These are phyloP conservation scores for Tinospora cordifolia DNA, from an alignment of 164 flowering plant genomes.

Conservation along the genomic window DNA sequence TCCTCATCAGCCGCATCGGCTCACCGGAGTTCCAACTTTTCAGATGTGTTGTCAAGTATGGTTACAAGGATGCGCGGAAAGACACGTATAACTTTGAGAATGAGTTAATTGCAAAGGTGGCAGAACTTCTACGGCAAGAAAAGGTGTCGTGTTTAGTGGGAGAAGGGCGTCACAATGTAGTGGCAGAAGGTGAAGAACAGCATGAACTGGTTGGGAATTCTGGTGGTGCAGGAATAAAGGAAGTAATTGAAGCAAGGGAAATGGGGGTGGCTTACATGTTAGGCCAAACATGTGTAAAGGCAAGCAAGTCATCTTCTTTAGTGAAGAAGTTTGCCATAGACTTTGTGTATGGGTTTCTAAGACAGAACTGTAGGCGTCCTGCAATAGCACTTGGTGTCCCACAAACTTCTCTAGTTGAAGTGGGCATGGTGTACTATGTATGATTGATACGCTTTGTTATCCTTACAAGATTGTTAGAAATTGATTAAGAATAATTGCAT, in stretches of 20 bases:
- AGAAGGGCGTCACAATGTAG: neutral
- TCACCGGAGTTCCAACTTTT: conserved; percentile 29
- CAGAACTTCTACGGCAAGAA: conserved; percentile 28
- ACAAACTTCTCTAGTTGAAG: conserved; percentile 46
- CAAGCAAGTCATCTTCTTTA: conserved; percentile 35
- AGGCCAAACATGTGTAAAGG: conserved; percentile 41
- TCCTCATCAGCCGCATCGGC: conserved; percentile 35
- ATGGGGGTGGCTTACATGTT: conserved; percentile 54
- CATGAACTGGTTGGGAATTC: too few relatives aligned
- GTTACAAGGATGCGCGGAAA: conserved; percentile 32
- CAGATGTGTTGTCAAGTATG: conserved; percentile 35
- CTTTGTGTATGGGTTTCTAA: conserved; percentile 39
- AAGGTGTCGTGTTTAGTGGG: neutral
- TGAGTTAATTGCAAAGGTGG: conserved; percentile 29
- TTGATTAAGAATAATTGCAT: too few relatives aligned
- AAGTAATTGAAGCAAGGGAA: conserved; percentile 39
- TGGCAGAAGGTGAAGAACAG: neutral
- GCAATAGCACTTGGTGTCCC: conserved; percentile 44
- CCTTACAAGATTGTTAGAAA: too few relatives aligned
- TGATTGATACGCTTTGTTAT: too few relatives aligned
- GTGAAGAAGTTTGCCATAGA: conserved; percentile 43
- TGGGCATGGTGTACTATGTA: conserved; percentile 51
- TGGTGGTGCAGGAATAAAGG: neutral
- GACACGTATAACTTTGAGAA: conserved; percentile 33
- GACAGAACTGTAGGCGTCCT: conserved; percentile 44